Evolutionary conservation across 768 basidiomycete genomes (phyloP), one percentile per base, ranked within the genome.

Genomic region (Termitomyces sp.): DNA sequence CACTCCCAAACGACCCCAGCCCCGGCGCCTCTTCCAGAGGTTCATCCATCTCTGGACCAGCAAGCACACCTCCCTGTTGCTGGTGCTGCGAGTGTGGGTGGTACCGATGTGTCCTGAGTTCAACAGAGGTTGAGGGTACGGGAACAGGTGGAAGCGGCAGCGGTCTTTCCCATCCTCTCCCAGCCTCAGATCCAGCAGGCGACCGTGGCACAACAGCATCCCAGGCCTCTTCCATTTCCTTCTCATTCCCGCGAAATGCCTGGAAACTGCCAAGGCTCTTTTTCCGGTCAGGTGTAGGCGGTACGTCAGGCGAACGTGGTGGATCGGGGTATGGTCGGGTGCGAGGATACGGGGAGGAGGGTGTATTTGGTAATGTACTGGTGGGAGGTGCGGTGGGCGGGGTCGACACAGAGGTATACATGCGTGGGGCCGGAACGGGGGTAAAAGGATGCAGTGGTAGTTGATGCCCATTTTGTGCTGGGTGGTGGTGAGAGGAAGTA

Each of bases 151-250:
- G 62, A 36, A 36, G 36, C 7, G 61, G 63, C 9, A 65, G 52
- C 22, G 60, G 65, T 49, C 33, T 42, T 49, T 51, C 62, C 55
- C 55, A 40, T 57, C 57, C 60, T 33, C 52, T 36, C 44, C 24
- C 49, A 54, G 44, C 13, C 53, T 44, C 65, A 54, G 61, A 73
- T n/a, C 74, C 71, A 51, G 79, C 76, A 12, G 81, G 81, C 16
- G 79, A 72, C 33, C 81, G 74, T 13, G 63, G 57, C 7, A 66
- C 2, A 24, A 36, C 52, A 18, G 56, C 39, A 28, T 59, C 60
- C 48, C 58, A 24, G 35, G 36, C 53, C 44, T 36, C 51, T 57
- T 50, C 57, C 38, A 55, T 55, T 45, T 60, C 62, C 45, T 55
- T 53, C 53, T 67, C 61, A 45, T 60, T 61, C 5, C 63, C 58